A percentile compares a stretch with the other conserved stretches of the same genome.
These are phyloP conservation scores for Cryphonectria radicalis DNA, from an alignment of 2,329 filamentous ascomycete species.

Conservation along the genomic window DNA sequence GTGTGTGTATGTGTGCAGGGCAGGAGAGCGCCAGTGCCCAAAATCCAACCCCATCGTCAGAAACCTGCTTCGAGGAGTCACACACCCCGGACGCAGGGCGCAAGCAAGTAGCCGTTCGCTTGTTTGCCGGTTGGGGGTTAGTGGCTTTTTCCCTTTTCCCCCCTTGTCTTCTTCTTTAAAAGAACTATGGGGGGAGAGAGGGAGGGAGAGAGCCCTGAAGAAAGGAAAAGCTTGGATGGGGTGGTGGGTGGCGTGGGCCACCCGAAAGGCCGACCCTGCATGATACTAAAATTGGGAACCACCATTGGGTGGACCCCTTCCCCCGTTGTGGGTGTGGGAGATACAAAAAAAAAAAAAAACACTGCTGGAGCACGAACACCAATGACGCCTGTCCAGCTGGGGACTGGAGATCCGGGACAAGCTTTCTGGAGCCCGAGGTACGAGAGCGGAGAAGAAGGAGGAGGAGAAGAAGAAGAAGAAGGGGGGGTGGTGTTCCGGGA, in stretches of 20 bases:
- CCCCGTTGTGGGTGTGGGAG: background rate
- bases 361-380: background rate
- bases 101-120: conserved; percentile 1
- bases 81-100: background rate
- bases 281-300: conserved; percentile 15
- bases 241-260: background rate
- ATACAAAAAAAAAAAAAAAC: background rate
- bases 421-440: background rate
- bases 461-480: background rate
- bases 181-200: background rate
- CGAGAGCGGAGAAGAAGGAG: background rate
- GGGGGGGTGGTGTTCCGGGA: too few species aligned
- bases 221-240: background rate
- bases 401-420: conserved; percentile 1
- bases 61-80: background rate
- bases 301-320: background rate
- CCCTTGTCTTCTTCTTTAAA: background rate
- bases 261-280: conserved; percentile 13
- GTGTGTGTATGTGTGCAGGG: background rate
- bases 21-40: background rate
- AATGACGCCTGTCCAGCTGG: background rate
- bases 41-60: background rate
- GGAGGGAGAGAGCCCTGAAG: background rate
- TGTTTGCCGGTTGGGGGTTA: conserved; percentile 6
- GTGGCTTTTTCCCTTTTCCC: background rate